Evolutionary conservation across 768 basidiomycete species (phyloP), one percentile per base, ranked within the genome.

Genomic region (Boletus vermiculosoides): DNA sequence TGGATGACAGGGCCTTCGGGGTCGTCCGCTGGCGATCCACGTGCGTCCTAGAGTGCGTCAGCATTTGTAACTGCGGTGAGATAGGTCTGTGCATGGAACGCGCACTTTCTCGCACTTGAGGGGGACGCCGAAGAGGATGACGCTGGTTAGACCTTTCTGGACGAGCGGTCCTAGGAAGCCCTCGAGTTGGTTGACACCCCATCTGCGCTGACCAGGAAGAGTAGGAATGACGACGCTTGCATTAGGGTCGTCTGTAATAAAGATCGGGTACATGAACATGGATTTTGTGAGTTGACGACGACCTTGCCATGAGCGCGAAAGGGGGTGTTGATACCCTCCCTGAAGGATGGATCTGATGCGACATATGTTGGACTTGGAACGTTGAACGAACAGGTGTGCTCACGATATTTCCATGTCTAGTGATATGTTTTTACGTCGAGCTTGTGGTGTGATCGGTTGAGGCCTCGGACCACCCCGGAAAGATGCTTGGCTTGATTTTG

Each of bases 251-350:
- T 98, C 96, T 18, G 94, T 94, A 65, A 98, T 90, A 71, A 99
- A 98, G 67, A 99, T 94, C 8, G 97, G 97, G 73, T 98, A 99
- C 91, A 98, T 98, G 73, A 99, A 82, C 94, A 98, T 97, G 62
- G 84, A 83, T 71, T 93, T 95, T 25, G 87, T 86, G 67, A 95
- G 83, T 56, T 83, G 80, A 47, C 88, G 85, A 56, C 84, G 83
- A 25, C 83, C 80, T 74, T 99, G 96, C 86, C 91, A 95, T 75
- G 84, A 80, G 22, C 96, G 88, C 9, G 93, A 82, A 61, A 92
- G 82, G 16, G 94, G 90, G 74, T 98, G 94, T 56, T 91, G 87
- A 77, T 96, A 97, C 40, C 96, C 95, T 57, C 95, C 95, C 71
- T 96, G 90, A 28, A 93, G 81, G 64, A 92, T 80, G 8, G 92